Evolutionary conservation across 495 filamentous ascomycete genomes (phyloP), one percentile per base, ranked within the genome.

Genomic region (Aspergillus coremiiformis): DNA sequence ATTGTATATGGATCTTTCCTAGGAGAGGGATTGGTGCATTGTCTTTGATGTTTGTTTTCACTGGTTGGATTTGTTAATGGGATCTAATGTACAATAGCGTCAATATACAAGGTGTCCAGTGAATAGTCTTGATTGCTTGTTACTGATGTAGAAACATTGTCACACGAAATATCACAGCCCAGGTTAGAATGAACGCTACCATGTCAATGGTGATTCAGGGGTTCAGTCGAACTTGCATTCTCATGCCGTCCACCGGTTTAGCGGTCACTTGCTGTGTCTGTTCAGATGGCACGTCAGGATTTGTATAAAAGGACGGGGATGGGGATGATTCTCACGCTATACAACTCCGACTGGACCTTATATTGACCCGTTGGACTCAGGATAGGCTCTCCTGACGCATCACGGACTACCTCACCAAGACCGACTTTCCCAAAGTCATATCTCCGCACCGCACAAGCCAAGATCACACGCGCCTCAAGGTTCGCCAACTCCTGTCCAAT

Each of bases 401-500:
- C 62, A 9, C 37, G 15, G 5, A 43, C 52, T 0, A 63, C 37
- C 59, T 73, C 69, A 4, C 76, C 75, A 11, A 70, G 49, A 2
- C 76, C 77, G 0, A 70, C 63, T 56, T 78, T 78, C 30, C 47
- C 47, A 54, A 75, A 74, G 23, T 75, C 66, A 51, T 68, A 76
- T 11, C 61, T 57, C 11, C 74, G 61, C 12, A 63, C 66, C 9
- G 68, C 57, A 11, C 55, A 54, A 9, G 73, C 73, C 5, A 76
- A 47, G 9, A 67, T 67, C 12, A 74, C 52, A 42, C 66, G 66
- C 3, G 75, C 42, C 48, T 81, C 75, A 1, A 73, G 21, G 46
- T 65, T 60, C 4, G 66, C 76, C 19, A 80, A 54, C 44, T 75
- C 74, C 56, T 80, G 75, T 0, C 75, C 77, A 23, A 79, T 75